Percentiles rank a stretch among this genome's conserved stretches.
Evolutionary conservation across 2,329 filamentous ascomycete species (phyloP).

Genomic region (Colletotrichum sp.): DNA sequence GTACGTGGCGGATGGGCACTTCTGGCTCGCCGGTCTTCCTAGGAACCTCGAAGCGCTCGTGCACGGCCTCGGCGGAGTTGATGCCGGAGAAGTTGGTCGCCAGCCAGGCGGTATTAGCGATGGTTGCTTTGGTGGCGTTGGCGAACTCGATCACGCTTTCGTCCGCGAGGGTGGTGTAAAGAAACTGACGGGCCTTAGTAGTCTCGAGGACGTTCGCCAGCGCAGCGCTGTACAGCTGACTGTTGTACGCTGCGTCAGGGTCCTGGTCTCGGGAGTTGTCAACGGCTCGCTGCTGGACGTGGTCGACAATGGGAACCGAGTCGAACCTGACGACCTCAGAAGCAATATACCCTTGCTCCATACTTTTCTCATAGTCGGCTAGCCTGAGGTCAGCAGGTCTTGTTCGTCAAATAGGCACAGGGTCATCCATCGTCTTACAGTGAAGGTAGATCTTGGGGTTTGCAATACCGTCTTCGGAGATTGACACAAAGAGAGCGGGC

Average conservation of each 20-base stretch:
- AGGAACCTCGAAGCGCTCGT: constrained; percentile 14
- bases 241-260: constrained; percentile 23
- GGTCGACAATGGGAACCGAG: background rate
- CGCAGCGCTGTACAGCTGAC: constrained; percentile 10
- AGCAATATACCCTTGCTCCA: background rate
- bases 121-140: constrained; percentile 6
- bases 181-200: background rate
- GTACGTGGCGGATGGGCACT: background rate
- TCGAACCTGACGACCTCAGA: constrained; percentile 11
- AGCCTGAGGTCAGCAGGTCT: no score
- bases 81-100: constrained; percentile 12
- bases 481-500: constrained; percentile 18
- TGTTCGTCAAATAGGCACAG: background rate
- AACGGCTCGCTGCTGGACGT: constrained; percentile 17
- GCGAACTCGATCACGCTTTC: constrained; percentile 17
- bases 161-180: constrained; percentile 8
- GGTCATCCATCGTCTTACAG: background rate
- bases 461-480: constrained; percentile 21
- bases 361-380: constrained; percentile 17
- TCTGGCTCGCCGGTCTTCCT: background rate
- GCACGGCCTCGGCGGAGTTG: constrained; percentile 3
- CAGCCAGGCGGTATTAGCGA: constrained; percentile 13
- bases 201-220: background rate
- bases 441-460: constrained; percentile 19
- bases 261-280: constrained; percentile 21